Evolutionary conservation across 2,329 filamentous ascomycete genomes (phyloP).

Genomic region (Reticulascus tulasneorum): DNA sequence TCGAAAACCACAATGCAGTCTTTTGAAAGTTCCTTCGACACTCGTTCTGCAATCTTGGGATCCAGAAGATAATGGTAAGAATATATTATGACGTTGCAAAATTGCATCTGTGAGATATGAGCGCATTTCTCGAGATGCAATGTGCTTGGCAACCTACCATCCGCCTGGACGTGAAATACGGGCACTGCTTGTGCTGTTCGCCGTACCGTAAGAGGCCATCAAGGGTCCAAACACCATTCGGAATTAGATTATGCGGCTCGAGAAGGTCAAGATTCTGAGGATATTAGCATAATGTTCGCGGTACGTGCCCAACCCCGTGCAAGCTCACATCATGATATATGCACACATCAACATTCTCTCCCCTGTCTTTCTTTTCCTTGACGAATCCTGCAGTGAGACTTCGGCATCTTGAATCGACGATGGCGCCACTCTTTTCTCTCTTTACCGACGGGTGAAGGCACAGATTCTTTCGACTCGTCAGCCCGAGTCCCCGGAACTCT

Average conservation of each 20-base stretch:
- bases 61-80: constrained; percentile 98
- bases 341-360: constrained; percentile 91
- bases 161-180: constrained; percentile 90
- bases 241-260: constrained; percentile 91
- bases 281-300: constrained; percentile 6
- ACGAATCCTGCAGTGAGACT: constrained; percentile 96
- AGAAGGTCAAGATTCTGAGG: constrained; percentile 82
- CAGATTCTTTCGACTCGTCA: constrained; percentile 95
- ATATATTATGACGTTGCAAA: constrained; percentile 99
- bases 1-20: constrained; percentile 99
- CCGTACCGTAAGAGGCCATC: constrained; percentile 86
- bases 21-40: constrained; percentile 93
- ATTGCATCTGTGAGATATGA: constrained; percentile 69
- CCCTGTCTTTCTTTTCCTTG: constrained; percentile 93
- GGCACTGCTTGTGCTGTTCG: constrained; percentile 93
- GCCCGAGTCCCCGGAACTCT: constrained; percentile 85
- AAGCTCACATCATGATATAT: constrained; percentile 80
- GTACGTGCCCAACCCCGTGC: neutral
- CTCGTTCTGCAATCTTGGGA: constrained; percentile 93
- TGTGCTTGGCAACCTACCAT: constrained; percentile 59
- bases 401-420: constrained; percentile 94
- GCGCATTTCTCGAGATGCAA: neutral
- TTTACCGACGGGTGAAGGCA: constrained; percentile 96
- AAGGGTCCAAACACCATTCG: constrained; percentile 92
- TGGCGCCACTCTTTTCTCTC: constrained; percentile 87